These are phyloP conservation scores for Sclerotiophoma versabilis DNA, from an alignment of 2,329 filamentous ascomycete genomes.

Conservation along the genomic window DNA sequence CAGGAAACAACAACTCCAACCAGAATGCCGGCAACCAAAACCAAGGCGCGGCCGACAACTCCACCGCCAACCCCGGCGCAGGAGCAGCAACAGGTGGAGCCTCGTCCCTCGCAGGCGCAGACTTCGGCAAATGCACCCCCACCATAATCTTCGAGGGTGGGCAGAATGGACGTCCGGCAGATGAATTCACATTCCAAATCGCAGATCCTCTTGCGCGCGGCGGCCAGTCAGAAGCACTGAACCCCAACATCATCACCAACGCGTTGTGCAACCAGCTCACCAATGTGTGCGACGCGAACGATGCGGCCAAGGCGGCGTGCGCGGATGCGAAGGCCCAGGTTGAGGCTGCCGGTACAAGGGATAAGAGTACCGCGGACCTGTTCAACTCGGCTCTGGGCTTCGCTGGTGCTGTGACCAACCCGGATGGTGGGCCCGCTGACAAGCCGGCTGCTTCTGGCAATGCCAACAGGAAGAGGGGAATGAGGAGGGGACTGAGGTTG, in stretches of 20 bases:
- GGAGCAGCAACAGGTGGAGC: slow-evolving; percentile 14
- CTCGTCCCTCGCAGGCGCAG: slow-evolving; percentile 24
- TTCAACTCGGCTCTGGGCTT: slow-evolving; percentile 53
- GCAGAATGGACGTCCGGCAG: slow-evolving; percentile 58
- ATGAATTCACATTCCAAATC: slow-evolving; percentile 73
- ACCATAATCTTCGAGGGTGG: slow-evolving; percentile 69
- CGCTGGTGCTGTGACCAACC: slow-evolving; percentile 43
- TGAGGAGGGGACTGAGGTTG: slow-evolving; percentile 31
- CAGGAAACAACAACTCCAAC: slow-evolving; percentile 12
- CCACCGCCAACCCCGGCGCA: too few relatives aligned
- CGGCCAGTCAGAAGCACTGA: slow-evolving; percentile 71
- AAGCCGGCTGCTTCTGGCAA: slow-evolving; percentile 22
- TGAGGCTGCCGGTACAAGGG: slow-evolving; percentile 50
- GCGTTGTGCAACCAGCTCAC: slow-evolving; percentile 72
- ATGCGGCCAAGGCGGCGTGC: slow-evolving; percentile 64
- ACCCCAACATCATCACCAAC: slow-evolving; percentile 78
- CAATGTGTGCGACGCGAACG: slow-evolving; percentile 70
- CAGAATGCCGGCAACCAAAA: slow-evolving; percentile 19
- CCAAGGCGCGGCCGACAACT: slow-evolving; percentile 12
- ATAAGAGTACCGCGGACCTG: slow-evolving; percentile 51
- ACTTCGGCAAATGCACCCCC: slow-evolving; percentile 49
- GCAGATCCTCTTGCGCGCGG: slow-evolving; percentile 66
- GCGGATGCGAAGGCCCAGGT: slow-evolving; percentile 62
- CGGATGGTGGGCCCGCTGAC: slow-evolving; percentile 36
- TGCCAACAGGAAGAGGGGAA: slow-evolving; percentile 20